phyloP scores from a whole-genome alignment of 177 flowering plant genomes.

The Vitis hybrid region DNA sequence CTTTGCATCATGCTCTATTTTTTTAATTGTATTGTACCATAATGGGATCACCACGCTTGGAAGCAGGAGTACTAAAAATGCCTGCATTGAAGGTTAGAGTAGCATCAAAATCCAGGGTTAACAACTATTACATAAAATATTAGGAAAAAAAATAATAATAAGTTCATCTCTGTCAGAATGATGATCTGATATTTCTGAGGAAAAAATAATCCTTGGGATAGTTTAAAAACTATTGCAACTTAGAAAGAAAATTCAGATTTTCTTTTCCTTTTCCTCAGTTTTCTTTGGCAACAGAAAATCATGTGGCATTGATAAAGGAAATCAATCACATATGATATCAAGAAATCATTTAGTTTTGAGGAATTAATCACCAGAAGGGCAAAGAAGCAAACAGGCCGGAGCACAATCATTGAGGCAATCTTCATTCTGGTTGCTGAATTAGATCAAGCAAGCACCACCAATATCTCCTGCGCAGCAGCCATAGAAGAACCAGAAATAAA shows the following conservation, averaged over 20 bases:
- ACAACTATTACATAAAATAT: no score
- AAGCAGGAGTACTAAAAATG: constrained; percentile 19
- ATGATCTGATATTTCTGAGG: no score
- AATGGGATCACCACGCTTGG: constrained; percentile 19
- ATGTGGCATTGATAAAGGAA: not conserved
- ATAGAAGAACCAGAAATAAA: not conserved
- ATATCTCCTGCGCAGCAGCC: not conserved
- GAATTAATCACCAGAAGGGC: not conserved
- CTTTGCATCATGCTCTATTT: constrained; percentile 14
- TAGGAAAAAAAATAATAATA: no score
- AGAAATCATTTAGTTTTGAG: not conserved
- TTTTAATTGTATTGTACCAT: constrained; percentile 14
- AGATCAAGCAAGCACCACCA: not conserved
- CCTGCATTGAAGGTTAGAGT: constrained; percentile 20
- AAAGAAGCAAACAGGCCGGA: constrained; percentile 8
- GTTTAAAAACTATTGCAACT: not conserved
- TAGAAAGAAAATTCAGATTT: not conserved
- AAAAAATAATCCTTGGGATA: no score
- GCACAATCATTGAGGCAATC: not conserved
- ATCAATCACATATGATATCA: not conserved
- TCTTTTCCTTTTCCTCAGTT: not conserved
- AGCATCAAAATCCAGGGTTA: not conserved
- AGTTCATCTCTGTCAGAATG: no score
- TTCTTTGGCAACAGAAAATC: not conserved
- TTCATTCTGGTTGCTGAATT: not conserved